Base-by-base conservation (phyloP, 2,329 filamentous ascomycete species). In the Fusarium pseudograminearum region DNA sequence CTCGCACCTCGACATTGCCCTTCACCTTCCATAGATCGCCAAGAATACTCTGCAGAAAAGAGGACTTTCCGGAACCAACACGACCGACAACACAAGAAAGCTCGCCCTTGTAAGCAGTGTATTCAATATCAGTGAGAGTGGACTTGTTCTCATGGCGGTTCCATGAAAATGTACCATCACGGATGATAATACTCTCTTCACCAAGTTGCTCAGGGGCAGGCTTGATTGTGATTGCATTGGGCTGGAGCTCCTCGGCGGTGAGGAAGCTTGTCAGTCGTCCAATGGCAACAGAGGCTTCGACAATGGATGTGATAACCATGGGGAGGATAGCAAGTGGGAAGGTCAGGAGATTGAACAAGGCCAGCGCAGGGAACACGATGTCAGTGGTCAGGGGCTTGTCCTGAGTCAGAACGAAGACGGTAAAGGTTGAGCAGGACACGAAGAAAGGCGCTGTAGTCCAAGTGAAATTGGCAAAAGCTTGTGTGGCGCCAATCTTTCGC, bases 361-460 rank as follows among this genome's bases (percentile, higher is more conserved):
- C 94, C 77, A 89, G 79, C 9, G 95, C 94, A 10, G 96, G 96
- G 81, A 99, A 99, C 22, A 99, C 93, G 71, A 99, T 96, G 1
- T 97, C 94, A 1, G 94, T 98, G 3, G 93, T 96, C 75, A 99
- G 82, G 5, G 97, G 93, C 60, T 85, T 85, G 73, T 96, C 86
- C 64, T 90, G 90, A 1, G 93, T 97, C 71, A 97, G 85, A 34
- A 98, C 96, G 74, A 97, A 99, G 31, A 98, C 92, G 12, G 93
- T 90, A 77, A 99, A 99, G 1, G 96, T 99, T 12, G 93, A 93
- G 83, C 96, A 99, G 2, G 96, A 98, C 5, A 99, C 97, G 51
- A 99, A 87, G 83, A 99, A 99, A 4, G 96, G 97, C 3, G 96
- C 98, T 0, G 94, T 97, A 55, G 92, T 97, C 96, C 96, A 99